phyloP scores from a whole-genome alignment of 202 grass and related monocot genomes.

The Schoenoplectus tabernaemontani region DNA sequence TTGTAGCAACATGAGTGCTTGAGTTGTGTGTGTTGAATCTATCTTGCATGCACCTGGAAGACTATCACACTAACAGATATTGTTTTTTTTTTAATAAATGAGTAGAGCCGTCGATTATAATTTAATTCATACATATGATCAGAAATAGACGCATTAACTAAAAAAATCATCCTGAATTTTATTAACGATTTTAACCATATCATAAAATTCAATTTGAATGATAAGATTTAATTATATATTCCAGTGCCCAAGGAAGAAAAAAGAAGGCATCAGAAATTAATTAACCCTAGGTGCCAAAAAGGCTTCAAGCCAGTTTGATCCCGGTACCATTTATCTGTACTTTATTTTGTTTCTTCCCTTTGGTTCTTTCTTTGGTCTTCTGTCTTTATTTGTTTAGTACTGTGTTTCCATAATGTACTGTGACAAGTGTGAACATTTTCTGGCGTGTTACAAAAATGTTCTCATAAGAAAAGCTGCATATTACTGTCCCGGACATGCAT shows the following conservation, averaged over 20 bases:
- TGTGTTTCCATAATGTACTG: conserved; percentile 6
- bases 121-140: no score
- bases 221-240: no score
- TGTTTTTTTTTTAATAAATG: neutral
- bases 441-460: neutral
- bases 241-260: neutral
- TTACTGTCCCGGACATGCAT: neutral
- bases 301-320: neutral
- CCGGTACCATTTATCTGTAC: neutral
- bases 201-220: no score
- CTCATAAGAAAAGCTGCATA: neutral
- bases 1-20: neutral
- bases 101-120: no score
- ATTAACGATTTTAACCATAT: no score
- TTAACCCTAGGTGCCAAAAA: neutral
- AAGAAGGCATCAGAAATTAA: neutral
- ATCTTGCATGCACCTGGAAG: neutral
- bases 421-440: neutral
- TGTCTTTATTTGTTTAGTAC: neutral
- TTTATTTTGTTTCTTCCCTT: conserved; percentile 12
- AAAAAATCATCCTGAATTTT: no score
- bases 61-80: neutral
- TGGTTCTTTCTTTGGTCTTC: neutral
- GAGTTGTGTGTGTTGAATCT: neutral
- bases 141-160: no score